Evolutionary conservation across 139 green algal species (phyloP).

Genomic region (Closterium sp.): DNA sequence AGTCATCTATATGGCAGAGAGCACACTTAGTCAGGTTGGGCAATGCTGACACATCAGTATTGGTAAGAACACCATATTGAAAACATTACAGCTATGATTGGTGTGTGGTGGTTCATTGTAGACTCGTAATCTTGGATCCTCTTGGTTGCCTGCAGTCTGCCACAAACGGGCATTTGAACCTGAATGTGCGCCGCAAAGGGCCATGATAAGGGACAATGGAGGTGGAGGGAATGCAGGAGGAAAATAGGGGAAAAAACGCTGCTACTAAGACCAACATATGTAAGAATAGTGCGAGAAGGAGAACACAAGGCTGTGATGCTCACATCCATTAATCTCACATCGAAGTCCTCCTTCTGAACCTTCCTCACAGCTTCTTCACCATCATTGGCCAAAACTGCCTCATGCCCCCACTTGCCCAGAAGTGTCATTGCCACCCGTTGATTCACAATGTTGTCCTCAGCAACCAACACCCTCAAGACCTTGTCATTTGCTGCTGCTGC

Average conservation of each 20-base stretch:
- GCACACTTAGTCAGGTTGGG: not conserved
- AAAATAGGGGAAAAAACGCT: too few species aligned
- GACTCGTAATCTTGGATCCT: slow-evolving; percentile 21
- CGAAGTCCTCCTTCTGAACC: slow-evolving; percentile 21
- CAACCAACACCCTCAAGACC: slow-evolving; percentile 27
- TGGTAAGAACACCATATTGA: not conserved
- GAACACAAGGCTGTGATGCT: not conserved
- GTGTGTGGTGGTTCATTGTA: not conserved
- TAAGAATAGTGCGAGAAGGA: too few species aligned
- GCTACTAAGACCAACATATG: too few species aligned
- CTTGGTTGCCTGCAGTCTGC: not conserved
- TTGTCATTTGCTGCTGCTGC: not conserved
- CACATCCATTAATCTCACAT: slow-evolving; percentile 46
- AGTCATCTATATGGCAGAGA: slow-evolving; percentile 31
- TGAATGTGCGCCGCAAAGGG: not conserved
- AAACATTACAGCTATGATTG: slow-evolving; percentile 30
- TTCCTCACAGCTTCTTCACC: slow-evolving; percentile 36
- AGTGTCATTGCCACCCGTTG: slow-evolving; percentile 35
- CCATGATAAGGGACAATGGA: too few species aligned
- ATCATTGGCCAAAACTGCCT: slow-evolving; percentile 4
- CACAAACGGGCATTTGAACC: slow-evolving; percentile 42
- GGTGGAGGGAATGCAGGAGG: too few species aligned
- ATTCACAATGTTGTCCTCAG: slow-evolving; percentile 44
- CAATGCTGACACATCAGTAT: not conserved
- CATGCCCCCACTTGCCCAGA: slow-evolving; percentile 31